These are phyloP conservation scores for Neckera pumila DNA, from an alignment of 225 moss, liverwort and hornwort species.

Conservation along the genomic window DNA sequence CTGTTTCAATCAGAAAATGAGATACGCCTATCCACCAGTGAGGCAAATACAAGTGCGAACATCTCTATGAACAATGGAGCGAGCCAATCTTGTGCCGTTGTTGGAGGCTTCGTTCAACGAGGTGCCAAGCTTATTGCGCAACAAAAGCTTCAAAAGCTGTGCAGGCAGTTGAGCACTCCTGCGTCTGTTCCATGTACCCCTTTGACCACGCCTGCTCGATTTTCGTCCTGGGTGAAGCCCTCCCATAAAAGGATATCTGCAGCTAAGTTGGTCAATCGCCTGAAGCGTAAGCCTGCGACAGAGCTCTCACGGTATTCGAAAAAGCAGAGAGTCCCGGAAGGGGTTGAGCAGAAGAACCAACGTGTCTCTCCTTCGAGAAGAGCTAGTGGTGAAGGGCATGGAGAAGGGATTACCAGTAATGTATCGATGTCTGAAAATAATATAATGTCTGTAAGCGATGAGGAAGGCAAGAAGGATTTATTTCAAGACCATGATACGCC, in stretches of 20 bases:
- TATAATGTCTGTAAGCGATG: background rate
- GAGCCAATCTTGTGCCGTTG: slow-evolving; percentile 27
- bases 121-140: slow-evolving; percentile 32
- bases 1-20: slow-evolving; percentile 12
- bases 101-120: slow-evolving; percentile 40
- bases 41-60: background rate
- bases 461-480: slow-evolving; percentile 15
- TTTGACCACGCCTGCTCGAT: slow-evolving; percentile 21
- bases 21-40: background rate
- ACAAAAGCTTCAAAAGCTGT: slow-evolving; percentile 36
- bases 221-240: slow-evolving; percentile 32
- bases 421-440: background rate
- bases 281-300: slow-evolving; percentile 27
- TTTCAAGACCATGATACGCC: background rate
- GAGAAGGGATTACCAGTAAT: background rate
- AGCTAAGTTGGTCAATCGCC: slow-evolving; percentile 32
- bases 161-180: slow-evolving; percentile 34
- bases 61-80: background rate
- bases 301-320: slow-evolving; percentile 21
- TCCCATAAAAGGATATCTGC: slow-evolving; percentile 39
- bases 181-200: slow-evolving; percentile 28
- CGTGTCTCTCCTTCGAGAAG: background rate
- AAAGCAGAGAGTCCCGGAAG: slow-evolving; percentile 13
- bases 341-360: background rate
- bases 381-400: background rate